phyloP scores from a whole-genome alignment of 202 grass and related monocot genomes.

The Cymbopogon flexuosus region DNA sequence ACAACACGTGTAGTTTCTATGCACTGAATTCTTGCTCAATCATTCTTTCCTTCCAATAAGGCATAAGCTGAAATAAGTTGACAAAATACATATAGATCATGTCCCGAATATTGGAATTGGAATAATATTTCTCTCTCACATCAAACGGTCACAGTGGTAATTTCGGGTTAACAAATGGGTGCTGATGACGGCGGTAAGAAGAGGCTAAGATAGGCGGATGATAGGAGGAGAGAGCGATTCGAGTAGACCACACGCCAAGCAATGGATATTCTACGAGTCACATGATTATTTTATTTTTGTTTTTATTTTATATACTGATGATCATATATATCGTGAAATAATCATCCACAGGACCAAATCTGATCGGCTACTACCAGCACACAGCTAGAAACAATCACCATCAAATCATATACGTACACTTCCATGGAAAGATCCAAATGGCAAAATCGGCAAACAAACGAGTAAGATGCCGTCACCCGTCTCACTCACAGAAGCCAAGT shows the following conservation, averaged over 20 bases:
- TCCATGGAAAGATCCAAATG: slow-evolving; percentile 10
- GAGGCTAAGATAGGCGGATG: background rate
- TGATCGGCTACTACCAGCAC: no score
- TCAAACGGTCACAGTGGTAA: background rate
- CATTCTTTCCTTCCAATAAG: slow-evolving; percentile 7
- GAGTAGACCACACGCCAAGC: slow-evolving; percentile 23
- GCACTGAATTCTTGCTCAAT: background rate
- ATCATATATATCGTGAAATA: background rate
- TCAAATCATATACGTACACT: no score
- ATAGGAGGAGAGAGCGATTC: background rate
- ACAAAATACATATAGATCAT: background rate
- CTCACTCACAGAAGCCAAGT: slow-evolving; percentile 11
- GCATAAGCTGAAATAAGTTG: background rate
- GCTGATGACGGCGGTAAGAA: background rate
- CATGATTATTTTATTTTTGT: background rate
- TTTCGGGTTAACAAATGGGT: background rate
- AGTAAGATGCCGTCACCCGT: background rate
- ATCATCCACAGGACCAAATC: no score
- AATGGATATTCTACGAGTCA: background rate
- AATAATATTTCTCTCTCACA: background rate
- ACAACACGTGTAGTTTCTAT: background rate
- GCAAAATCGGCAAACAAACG: background rate
- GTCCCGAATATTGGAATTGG: background rate
- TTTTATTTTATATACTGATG: background rate
- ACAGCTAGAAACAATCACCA: background rate